These are phyloP conservation scores for Suillus luteus DNA, from an alignment of 768 basidiomycete genomes.

Conservation along the genomic window DNA sequence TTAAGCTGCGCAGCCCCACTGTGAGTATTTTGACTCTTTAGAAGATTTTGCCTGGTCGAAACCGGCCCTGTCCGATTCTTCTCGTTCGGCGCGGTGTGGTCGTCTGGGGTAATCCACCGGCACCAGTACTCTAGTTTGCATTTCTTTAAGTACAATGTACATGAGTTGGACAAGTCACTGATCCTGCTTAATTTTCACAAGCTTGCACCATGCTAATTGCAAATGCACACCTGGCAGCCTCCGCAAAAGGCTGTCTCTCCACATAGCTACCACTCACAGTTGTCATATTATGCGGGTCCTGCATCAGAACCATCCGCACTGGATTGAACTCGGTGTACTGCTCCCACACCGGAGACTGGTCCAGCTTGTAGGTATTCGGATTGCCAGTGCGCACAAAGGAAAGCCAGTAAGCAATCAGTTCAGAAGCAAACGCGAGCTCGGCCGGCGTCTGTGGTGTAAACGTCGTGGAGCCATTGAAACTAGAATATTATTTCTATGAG, in stretches of 20 bases:
- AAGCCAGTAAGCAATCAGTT: slow-evolving; percentile 66
- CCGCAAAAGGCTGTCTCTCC: slow-evolving; percentile 37
- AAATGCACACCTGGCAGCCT: not conserved
- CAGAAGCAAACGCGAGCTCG: slow-evolving; percentile 54
- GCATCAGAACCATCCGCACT: slow-evolving; percentile 48
- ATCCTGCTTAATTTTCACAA: not conserved
- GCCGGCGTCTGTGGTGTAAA: slow-evolving; percentile 48
- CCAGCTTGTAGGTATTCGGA: slow-evolving; percentile 57
- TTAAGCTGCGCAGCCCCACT: too few species aligned
- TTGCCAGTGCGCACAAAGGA: slow-evolving; percentile 61
- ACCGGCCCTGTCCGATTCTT: not conserved
- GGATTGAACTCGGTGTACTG: slow-evolving; percentile 34
- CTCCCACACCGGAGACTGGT: slow-evolving; percentile 53
- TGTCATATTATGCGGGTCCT: slow-evolving; percentile 33
- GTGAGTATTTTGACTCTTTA: too few species aligned
- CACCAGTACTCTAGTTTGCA: not conserved
- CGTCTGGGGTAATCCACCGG: not conserved
- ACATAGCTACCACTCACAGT: slow-evolving; percentile 42
- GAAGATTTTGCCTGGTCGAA: not conserved
- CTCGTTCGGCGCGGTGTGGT: not conserved
- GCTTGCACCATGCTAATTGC: not conserved
- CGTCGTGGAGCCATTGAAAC: slow-evolving; percentile 53
- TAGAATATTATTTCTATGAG: slow-evolving; percentile 18
- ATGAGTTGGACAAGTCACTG: not conserved
- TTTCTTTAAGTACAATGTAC: not conserved